A percentile compares a stretch with the other conserved stretches of the same genome.
Evolutionary conservation across 768 basidiomycete genomes (phyloP).

Genomic region (Tulasnella sp.): DNA sequence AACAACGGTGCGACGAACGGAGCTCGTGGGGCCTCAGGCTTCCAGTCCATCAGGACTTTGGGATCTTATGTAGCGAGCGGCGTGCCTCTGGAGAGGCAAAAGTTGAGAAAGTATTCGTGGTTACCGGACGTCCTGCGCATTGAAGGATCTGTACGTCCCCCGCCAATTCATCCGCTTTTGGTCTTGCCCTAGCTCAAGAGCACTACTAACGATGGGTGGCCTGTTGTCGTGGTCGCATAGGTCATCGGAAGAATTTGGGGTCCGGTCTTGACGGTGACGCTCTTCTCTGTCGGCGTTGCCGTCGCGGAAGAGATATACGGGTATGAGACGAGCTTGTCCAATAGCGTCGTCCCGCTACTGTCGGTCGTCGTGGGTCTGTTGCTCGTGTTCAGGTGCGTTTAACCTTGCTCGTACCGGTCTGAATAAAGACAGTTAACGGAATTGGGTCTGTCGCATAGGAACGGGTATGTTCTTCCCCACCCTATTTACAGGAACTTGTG

Average conservation of each 20-base stretch:
- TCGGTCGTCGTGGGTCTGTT: constrained; percentile 90
- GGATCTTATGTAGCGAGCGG: neutral
- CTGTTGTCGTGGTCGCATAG: constrained; percentile 32
- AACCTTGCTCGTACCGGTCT: constrained; percentile 12
- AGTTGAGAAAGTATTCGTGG: constrained; percentile 64
- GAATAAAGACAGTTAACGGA: neutral
- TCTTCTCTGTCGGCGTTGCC: constrained; percentile 49
- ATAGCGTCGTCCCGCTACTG: constrained; percentile 55
- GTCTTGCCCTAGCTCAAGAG: neutral
- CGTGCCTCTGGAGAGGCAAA: constrained; percentile 5
- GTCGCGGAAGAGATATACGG: constrained; percentile 22
- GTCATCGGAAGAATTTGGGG: constrained; percentile 66
- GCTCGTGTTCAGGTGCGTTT: neutral
- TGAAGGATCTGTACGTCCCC: constrained; percentile 63
- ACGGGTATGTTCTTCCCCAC: constrained; percentile 42
- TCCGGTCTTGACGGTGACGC: constrained; percentile 75
- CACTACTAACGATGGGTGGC: too few species aligned
- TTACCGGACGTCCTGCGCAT: constrained; percentile 78
- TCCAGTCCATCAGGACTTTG: constrained; percentile 19
- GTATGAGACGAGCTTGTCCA: neutral
- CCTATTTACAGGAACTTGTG: neutral
- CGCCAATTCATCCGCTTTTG: neutral
- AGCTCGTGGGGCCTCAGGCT: neutral
- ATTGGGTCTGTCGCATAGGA: constrained; percentile 37
- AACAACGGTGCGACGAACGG: neutral